phyloP scores from a whole-genome alignment of 495 filamentous ascomycete species.

The Cenococcum geophilum region DNA sequence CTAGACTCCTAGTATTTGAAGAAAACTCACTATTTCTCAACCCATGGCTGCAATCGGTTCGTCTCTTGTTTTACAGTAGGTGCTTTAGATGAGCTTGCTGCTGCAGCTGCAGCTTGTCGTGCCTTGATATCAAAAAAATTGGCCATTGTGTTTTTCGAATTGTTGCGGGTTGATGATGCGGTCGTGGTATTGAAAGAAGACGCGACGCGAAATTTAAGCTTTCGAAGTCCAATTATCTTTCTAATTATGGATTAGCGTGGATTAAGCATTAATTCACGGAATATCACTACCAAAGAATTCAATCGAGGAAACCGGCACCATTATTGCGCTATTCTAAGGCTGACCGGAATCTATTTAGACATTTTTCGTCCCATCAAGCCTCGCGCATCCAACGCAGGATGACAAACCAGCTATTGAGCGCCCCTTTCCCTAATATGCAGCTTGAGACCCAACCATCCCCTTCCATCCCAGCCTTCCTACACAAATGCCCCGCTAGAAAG shows the following conservation, averaged over 20 bases:
- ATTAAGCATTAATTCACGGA: neutral
- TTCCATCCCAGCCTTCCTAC: no score
- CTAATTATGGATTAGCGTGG: no score
- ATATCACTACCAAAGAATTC: no score
- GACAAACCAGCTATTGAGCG: no score
- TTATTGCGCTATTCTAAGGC: no score
- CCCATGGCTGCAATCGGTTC: conserved; percentile 79
- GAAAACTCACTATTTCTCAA: conserved; percentile 90
- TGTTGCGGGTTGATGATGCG: neutral
- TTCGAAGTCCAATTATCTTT: neutral
- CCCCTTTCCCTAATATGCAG: no score
- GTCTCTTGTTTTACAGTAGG: conserved; percentile 54
- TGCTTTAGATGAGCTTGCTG: conserved; percentile 49
- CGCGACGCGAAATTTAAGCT: conserved; percentile 23
- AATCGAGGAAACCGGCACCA: no score
- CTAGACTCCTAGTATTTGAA: neutral
- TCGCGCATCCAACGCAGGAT: no score
- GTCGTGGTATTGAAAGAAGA: conserved; percentile 7
- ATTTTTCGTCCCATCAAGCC: no score
- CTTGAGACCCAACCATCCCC: no score
- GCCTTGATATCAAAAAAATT: conserved; percentile 96
- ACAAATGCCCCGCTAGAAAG: no score
- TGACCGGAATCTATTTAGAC: no score
- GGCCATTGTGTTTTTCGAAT: conserved; percentile 47
- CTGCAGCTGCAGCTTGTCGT: conserved; percentile 70